phyloP scores from a whole-genome alignment of 805 yeast genomes.

The Citeromyces matritensis region DNA sequence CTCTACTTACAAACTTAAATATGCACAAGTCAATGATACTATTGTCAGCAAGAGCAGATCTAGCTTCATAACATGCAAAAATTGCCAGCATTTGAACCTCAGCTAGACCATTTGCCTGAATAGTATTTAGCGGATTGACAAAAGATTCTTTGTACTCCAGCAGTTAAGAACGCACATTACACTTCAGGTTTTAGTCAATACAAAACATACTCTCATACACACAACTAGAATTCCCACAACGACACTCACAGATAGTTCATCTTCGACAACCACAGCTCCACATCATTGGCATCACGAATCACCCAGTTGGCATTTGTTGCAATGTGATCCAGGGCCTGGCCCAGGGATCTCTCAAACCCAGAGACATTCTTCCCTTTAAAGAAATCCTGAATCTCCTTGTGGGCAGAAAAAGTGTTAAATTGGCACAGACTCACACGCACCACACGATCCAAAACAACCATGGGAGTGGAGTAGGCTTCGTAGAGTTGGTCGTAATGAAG shows the following conservation, averaged over 20 bases:
- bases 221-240: too few relatives aligned
- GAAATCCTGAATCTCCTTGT: constrained; percentile 22
- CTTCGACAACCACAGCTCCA: constrained; percentile 25
- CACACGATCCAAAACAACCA: constrained; percentile 13
- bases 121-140: too few relatives aligned
- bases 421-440: constrained; percentile 17
- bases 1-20: too few relatives aligned
- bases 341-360: constrained; percentile 43
- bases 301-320: constrained; percentile 35
- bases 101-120: too few relatives aligned
- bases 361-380: constrained; percentile 28
- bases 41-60: too few relatives aligned
- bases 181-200: neutral
- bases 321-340: constrained; percentile 41
- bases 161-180: neutral
- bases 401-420: constrained; percentile 18
- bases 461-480: constrained; percentile 20
- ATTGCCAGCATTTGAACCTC: too few relatives aligned
- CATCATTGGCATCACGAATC: constrained; percentile 23
- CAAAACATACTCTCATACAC: neutral
- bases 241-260: constrained; percentile 8
- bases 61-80: too few relatives aligned
- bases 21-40: too few relatives aligned
- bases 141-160: too few relatives aligned
- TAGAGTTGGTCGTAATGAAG: constrained; percentile 28